phyloP scores from a whole-genome alignment of 805 yeast genomes.

The Yarrowia sp. region DNA sequence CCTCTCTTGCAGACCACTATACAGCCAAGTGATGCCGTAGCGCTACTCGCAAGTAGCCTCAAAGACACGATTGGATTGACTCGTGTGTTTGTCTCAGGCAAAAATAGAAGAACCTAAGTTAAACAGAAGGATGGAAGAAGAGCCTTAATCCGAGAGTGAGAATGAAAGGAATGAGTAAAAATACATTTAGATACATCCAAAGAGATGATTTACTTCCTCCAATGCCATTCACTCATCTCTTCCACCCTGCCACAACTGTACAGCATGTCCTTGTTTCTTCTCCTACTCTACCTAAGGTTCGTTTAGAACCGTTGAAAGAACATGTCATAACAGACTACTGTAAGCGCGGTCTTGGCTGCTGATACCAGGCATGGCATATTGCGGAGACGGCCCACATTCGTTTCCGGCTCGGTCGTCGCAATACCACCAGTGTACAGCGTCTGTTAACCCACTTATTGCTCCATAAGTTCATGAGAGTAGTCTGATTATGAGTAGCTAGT shows the following conservation, averaged over 20 bases:
- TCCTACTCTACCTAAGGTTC: conserved; percentile 12
- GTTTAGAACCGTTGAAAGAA: conserved; percentile 27
- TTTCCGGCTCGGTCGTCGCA: neutral
- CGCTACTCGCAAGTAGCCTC: conserved; percentile 4
- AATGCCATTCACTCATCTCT: too few species aligned
- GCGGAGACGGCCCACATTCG: conserved; percentile 17
- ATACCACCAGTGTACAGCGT: too few species aligned
- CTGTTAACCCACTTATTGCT: neutral
- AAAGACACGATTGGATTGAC: conserved; percentile 10
- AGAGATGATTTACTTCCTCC: too few species aligned
- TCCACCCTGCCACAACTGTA: neutral
- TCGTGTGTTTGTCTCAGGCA: conserved; percentile 19
- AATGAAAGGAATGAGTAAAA: too few species aligned
- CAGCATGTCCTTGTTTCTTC: neutral
- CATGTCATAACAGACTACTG: conserved; percentile 28
- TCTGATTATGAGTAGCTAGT: too few species aligned
- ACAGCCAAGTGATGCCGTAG: conserved; percentile 11
- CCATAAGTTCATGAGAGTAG: neutral
- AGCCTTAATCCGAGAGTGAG: neutral
- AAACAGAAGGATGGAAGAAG: neutral
- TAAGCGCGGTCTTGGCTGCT: conserved; percentile 31
- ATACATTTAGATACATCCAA: too few species aligned
- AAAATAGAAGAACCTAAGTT: conserved; percentile 11
- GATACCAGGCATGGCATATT: neutral
- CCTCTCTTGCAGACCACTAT: neutral